A percentile compares a stretch with the other conserved stretches of the same genome.
phyloP scores from a whole-genome alignment of 257 asterid species.

The Penstemon barbatus region DNA sequence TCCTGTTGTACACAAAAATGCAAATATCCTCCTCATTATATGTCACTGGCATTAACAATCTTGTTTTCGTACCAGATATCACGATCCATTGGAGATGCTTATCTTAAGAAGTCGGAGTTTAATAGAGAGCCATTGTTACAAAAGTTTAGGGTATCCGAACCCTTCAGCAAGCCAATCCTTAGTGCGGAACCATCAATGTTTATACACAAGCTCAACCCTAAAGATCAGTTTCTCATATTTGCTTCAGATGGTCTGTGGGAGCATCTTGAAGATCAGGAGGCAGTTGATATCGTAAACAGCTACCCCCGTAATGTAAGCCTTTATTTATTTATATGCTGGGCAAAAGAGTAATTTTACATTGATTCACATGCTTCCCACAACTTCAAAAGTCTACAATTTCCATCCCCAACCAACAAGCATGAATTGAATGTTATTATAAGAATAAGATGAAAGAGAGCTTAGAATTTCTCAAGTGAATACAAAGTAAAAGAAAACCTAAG shows the following conservation, averaged over 20 bases:
- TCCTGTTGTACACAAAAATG: no score
- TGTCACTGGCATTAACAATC: constrained; percentile 11
- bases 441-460: no score
- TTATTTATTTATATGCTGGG: neutral
- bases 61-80: constrained; percentile 54
- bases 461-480: no score
- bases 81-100: constrained; percentile 92
- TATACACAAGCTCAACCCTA: constrained; percentile 56
- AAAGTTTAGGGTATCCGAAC: constrained; percentile 64
- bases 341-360: neutral
- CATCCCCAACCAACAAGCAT: no score
- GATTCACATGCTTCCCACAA: neutral
- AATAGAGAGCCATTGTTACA: constrained; percentile 71
- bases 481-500: no score
- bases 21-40: neutral
- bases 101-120: constrained; percentile 81
- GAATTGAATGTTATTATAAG: no score
- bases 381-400: neutral
- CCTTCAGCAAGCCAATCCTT: constrained; percentile 66
- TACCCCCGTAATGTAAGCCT: constrained; percentile 61
- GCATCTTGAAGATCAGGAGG: constrained; percentile 91
- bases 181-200: constrained; percentile 76
- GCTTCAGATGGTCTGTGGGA: constrained; percentile 99
- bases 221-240: constrained; percentile 75
- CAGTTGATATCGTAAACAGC: constrained; percentile 72